phyloP scores from a whole-genome alignment of 2,329 filamentous ascomycete species.

The Verticillium longisporum region DNA sequence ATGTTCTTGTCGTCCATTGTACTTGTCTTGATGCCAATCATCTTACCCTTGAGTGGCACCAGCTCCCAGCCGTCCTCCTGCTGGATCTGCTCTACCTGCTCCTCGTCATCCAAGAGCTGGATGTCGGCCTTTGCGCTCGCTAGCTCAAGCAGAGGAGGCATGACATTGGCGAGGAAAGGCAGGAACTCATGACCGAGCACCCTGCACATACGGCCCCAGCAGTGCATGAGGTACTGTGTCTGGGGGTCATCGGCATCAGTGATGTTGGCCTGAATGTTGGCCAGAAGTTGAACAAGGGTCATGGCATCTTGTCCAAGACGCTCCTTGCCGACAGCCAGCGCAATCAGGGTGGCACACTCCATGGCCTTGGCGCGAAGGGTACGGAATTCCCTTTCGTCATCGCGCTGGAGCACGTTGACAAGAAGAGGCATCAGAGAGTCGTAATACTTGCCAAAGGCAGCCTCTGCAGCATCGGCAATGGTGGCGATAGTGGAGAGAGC shows the following conservation, averaged over 20 bases:
- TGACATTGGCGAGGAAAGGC: slow-evolving; percentile 85
- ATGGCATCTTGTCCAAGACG: slow-evolving; percentile 83
- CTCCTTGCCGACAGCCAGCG: slow-evolving; percentile 88
- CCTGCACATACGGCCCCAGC: slow-evolving; percentile 98
- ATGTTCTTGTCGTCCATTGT: slow-evolving; percentile 98
- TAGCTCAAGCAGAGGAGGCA: slow-evolving; percentile 86
- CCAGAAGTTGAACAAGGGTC: slow-evolving; percentile 79
- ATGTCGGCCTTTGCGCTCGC: slow-evolving; percentile 96
- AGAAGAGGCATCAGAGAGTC: slow-evolving; percentile 91
- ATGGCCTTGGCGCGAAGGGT: slow-evolving; percentile 93
- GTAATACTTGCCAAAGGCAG: slow-evolving; percentile 92
- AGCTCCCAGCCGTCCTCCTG: slow-evolving; percentile 97
- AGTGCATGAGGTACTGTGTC: slow-evolving; percentile 94
- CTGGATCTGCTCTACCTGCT: slow-evolving; percentile 85
- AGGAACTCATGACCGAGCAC: slow-evolving; percentile 87
- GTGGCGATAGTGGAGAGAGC: slow-evolving; percentile 96
- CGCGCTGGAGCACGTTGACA: slow-evolving; percentile 80
- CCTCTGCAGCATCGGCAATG: slow-evolving; percentile 96
- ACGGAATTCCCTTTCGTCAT: slow-evolving; percentile 89
- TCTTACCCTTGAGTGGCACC: slow-evolving; percentile 93
- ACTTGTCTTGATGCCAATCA: slow-evolving; percentile 96
- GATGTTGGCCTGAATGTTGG: slow-evolving; percentile 78
- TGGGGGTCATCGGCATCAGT: slow-evolving; percentile 91
- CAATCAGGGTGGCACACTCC: slow-evolving; percentile 96
- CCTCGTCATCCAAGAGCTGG: slow-evolving; percentile 89